phyloP scores from a whole-genome alignment of 306 rosid genomes.

The Glycine latifolia region DNA sequence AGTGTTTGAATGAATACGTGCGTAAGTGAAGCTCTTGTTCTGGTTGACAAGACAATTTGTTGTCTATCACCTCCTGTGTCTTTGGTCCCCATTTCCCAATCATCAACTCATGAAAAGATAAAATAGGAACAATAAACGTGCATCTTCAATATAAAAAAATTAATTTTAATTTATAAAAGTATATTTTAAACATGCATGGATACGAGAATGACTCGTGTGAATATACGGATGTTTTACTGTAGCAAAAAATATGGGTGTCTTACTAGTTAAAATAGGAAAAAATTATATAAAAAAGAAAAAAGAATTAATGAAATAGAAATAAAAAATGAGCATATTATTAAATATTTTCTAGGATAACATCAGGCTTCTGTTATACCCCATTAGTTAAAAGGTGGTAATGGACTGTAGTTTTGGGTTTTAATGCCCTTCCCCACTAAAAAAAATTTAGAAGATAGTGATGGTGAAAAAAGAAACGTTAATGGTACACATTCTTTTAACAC shows the following conservation, averaged over 20 bases:
- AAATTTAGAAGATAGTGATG: background rate
- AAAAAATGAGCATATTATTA: background rate
- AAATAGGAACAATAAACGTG: background rate
- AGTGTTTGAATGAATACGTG: background rate
- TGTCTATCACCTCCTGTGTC: background rate
- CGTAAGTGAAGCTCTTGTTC: background rate
- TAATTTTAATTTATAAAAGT: no score
- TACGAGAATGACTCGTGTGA: no score
- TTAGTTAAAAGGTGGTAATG: background rate
- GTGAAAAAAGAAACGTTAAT: background rate
- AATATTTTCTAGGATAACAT: background rate
- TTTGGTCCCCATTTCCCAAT: background rate
- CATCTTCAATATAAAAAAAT: no score
- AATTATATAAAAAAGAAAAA: no score
- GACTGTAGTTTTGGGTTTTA: constrained; percentile 9
- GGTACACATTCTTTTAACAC: background rate
- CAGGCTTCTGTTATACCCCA: background rate
- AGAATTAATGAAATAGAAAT: background rate
- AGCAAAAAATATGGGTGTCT: no score
- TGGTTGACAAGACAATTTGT: background rate
- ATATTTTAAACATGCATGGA: no score
- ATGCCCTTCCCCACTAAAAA: background rate
- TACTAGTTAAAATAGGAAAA: background rate
- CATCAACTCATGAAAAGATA: background rate
- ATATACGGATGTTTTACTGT: no score